These are phyloP conservation scores for Penicillium sp. DNA, from an alignment of 2,329 filamentous ascomycete genomes.

Conservation along the genomic window DNA sequence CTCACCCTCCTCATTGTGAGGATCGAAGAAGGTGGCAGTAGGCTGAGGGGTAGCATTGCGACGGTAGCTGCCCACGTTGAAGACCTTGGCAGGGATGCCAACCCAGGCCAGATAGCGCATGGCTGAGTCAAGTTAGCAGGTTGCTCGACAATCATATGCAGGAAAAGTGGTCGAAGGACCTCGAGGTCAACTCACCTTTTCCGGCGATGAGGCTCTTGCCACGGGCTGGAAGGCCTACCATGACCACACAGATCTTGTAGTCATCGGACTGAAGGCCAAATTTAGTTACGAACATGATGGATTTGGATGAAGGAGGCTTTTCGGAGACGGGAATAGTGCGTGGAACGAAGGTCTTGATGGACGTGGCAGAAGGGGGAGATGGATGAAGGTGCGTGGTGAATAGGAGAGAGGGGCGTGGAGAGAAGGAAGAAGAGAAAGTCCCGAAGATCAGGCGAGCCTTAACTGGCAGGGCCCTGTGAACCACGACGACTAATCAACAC, in stretches of 20 bases:
- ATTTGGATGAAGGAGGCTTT: neutral
- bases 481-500: neutral
- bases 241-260: slow-evolving; percentile 95
- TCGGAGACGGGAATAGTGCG: neutral
- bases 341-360: neutral
- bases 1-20: slow-evolving; percentile 85
- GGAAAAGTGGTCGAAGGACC: neutral
- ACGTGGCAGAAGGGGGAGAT: neutral
- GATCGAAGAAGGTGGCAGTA: slow-evolving; percentile 93
- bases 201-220: slow-evolving; percentile 98
- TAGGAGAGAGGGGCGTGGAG: neutral
- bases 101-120: slow-evolving; percentile 96
- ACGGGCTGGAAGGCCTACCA: slow-evolving; percentile 93
- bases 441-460: neutral
- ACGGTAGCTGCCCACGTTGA: slow-evolving; percentile 97
- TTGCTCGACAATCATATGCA: neutral
- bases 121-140: slow-evolving; percentile 54
- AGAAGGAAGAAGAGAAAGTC: neutral
- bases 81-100: slow-evolving; percentile 87
- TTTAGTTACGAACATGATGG: slow-evolving; percentile 11
- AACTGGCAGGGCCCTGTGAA: no score
- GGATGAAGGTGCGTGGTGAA: no score
- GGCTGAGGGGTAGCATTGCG: slow-evolving; percentile 88
- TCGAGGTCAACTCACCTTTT: slow-evolving; percentile 66
- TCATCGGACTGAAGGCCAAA: slow-evolving; percentile 84